Percentiles rank a stretch among this genome's conserved stretches.
Conservation (phyloP, 2,329 filamentous ascomycete genomes). For the Cylindrodendrum hubeiense region DNA sequence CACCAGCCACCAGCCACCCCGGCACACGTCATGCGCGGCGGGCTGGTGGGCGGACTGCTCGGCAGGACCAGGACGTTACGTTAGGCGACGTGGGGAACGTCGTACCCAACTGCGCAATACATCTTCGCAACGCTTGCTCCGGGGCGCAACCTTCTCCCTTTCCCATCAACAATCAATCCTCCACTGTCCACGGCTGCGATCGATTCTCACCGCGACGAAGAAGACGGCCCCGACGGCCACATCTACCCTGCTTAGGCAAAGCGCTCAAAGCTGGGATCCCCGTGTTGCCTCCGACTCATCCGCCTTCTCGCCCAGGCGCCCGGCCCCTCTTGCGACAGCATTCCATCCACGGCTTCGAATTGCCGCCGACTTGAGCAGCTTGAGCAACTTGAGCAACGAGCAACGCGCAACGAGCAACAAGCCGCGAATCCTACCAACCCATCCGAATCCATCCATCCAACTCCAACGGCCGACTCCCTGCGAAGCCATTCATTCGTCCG, state of each 20-base stretch:
- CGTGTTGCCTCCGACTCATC: conserved; percentile 1
- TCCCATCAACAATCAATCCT: background rate
- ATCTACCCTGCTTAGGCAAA: conserved; percentile 11
- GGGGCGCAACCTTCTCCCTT: background rate
- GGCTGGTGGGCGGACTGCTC: conserved; percentile 14
- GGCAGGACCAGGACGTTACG: too few species aligned
- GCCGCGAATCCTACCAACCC: background rate
- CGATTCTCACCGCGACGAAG: background rate
- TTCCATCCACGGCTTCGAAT: conserved; percentile 12
- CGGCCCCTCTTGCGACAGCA: conserved; percentile 19
- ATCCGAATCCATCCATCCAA: background rate
- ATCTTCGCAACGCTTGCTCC: conserved; percentile 4
- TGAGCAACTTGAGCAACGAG: too few species aligned
- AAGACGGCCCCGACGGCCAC: background rate
- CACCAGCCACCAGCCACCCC: conserved; percentile 43
- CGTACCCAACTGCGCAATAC: conserved; percentile 25
- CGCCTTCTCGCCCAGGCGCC: conserved; percentile 5
- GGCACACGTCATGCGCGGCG: conserved; percentile 43
- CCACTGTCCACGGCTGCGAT: background rate
- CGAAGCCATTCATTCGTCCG: background rate
- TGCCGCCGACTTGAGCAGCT: background rate
- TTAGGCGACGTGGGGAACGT: conserved; percentile 27
- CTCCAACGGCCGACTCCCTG: background rate
- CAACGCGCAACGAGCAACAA: too few species aligned
- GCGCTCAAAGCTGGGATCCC: conserved; percentile 13